Conservation (phyloP, 2,329 filamentous ascomycete species). For the Pyricularia sp. region DNA sequence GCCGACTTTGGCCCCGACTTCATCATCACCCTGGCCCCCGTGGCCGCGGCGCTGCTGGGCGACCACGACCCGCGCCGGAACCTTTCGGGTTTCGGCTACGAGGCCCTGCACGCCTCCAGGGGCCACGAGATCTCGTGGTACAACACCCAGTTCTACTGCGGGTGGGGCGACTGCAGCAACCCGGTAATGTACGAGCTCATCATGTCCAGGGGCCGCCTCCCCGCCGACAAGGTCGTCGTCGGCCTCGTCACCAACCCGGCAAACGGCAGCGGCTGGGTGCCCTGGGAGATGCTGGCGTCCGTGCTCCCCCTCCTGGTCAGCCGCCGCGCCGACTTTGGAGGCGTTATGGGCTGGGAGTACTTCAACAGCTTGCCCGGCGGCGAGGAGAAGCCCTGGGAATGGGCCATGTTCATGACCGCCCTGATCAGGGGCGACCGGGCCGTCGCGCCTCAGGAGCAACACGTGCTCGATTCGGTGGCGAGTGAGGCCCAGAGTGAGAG, state of each 20-base stretch:
- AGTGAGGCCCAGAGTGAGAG: conserved; percentile 1
- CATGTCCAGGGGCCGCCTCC: conserved; percentile 50
- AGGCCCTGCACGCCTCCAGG: conserved; percentile 50
- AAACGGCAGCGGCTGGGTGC: conserved; percentile 56
- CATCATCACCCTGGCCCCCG: conserved; percentile 65
- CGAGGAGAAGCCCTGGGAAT: conserved; percentile 51
- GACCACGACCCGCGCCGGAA: conserved; percentile 42
- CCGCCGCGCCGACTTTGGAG: conserved; percentile 55
- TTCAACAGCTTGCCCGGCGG: conserved; percentile 58
- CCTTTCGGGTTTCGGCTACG: conserved; percentile 64
- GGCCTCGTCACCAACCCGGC: conserved; percentile 62
- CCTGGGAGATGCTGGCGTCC: conserved; percentile 39
- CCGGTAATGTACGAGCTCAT: conserved; percentile 32
- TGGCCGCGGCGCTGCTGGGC: conserved; percentile 56
- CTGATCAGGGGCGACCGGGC: conserved; percentile 6
- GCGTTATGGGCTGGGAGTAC: conserved; percentile 81
- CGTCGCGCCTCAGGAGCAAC: background rate
- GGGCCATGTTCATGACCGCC: conserved; percentile 52
- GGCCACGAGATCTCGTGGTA: conserved; percentile 62
- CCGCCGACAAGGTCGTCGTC: conserved; percentile 54
- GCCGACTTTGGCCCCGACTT: conserved; percentile 54
- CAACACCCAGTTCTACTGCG: conserved; percentile 75
- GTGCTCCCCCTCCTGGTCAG: conserved; percentile 43
- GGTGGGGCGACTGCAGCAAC: conserved; percentile 56
- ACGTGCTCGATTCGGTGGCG: background rate